Evolutionary conservation across 192 early-diverging fungal species (phyloP), one percentile per base, ranked within the genome.

Genomic region (Phycomyces blakesleeanus): DNA sequence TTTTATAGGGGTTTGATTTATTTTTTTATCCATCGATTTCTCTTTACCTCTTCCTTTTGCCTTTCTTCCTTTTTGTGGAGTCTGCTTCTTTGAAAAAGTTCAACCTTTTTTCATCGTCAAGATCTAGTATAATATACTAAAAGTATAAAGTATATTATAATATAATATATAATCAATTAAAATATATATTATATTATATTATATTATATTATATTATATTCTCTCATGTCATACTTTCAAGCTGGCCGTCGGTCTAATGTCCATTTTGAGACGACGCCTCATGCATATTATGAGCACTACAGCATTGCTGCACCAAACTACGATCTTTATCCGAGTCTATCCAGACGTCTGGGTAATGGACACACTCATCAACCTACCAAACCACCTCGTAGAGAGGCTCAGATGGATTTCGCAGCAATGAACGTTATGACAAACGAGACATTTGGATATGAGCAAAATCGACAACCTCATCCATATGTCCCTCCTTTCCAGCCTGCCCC

Each of bases 241-340:
- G 29, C 29, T 34, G 7, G 3, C 29, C 2, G 29, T 34, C 29
- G 29, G 29, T 34, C 44, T 44, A 54, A 29, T 57, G 21, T 39
- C 49, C 59, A 61, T 22, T 41, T 69, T 24, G 67, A 69, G 57
- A 69, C 60, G 27, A 63, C 57, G 22, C 59, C 59, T 39, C 52
- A 59, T 37, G 55, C 51, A 20, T 73, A 73, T 63, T 62, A 73
- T 58, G 34, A 67, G 12, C 44, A 67, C 42, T 73, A 63, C 44
- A 67, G 58, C 47, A 50, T 59, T 15, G 40, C 61, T 10, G 18
- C 51, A 25, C 65, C 64, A n/a, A 63, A 47, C 25, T 67, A 67
- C 22, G 71, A 73, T 52, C 54, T 73, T 1, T 73, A 73, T 59
- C 71, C 71, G 44, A 39, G 49, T 34, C 51, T 73, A 40, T 51